A percentile compares a stretch with the other conserved stretches of the same genome.
Conservation (phyloP, 768 basidiomycete genomes). For the Podaxis mareebaensis region DNA sequence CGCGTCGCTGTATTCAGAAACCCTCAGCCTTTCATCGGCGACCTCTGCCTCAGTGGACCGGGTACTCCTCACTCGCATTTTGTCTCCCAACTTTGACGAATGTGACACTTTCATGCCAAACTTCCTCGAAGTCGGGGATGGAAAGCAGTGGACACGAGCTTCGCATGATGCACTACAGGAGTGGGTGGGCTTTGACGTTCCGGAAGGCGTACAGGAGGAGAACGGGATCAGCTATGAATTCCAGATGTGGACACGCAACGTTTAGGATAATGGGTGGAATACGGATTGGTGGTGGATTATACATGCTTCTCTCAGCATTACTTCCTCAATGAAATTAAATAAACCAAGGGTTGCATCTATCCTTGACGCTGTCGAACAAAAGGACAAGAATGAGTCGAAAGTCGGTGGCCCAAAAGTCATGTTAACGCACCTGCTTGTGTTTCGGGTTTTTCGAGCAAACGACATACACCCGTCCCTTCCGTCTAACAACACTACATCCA, state of each 20-base stretch:
- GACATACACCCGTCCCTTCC: slow-evolving; percentile 91
- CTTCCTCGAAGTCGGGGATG: slow-evolving; percentile 49
- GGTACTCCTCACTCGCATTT: slow-evolving; percentile 83
- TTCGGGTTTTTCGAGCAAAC: slow-evolving; percentile 94
- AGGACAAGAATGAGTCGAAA: background rate
- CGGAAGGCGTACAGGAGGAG: slow-evolving; percentile 76
- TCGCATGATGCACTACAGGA: slow-evolving; percentile 62
- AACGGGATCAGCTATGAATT: slow-evolving; percentile 86
- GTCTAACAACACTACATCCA: slow-evolving; percentile 83
- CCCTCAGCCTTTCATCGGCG: slow-evolving; percentile 45
- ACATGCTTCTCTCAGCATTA: background rate
- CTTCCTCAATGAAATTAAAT: background rate
- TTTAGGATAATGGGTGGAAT: slow-evolving; percentile 8
- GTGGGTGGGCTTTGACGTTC: slow-evolving; percentile 84
- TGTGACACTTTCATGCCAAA: slow-evolving; percentile 91
- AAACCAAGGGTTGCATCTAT: slow-evolving; percentile 28
- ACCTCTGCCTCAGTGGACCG: slow-evolving; percentile 61
- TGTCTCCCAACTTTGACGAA: slow-evolving; percentile 69
- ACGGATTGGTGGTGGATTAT: background rate
- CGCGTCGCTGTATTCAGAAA: slow-evolving; percentile 76
- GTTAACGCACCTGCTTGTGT: slow-evolving; percentile 83
- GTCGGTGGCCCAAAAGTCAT: background rate
- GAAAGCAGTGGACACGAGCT: slow-evolving; percentile 53
- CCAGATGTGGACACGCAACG: slow-evolving; percentile 84
- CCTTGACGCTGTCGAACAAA: slow-evolving; percentile 62